These are phyloP conservation scores for Thalassiosira livingstoniorum DNA, from an alignment of 352 stramenopile genomes.

Conservation along the genomic window DNA sequence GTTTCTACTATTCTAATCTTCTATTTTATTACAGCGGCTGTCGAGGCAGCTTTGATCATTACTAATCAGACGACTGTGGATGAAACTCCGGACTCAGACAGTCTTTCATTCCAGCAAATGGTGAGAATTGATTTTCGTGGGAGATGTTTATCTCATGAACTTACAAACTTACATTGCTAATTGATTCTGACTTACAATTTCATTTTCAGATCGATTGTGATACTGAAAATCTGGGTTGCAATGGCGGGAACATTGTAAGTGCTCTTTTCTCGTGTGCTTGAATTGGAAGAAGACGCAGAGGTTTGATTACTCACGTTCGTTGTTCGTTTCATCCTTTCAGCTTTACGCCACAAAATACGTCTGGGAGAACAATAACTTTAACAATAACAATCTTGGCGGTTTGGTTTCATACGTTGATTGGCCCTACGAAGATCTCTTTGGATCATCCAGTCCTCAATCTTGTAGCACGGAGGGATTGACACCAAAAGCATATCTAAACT, in stretches of 20 bases:
- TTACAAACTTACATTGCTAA: too few species aligned
- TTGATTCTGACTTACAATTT: too few species aligned
- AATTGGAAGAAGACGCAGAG: neutral
- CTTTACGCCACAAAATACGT: constrained; percentile 37
- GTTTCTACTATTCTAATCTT: constrained; percentile 92
- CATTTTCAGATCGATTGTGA: constrained; percentile 92
- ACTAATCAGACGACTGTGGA: constrained; percentile 2
- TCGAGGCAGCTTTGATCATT: constrained; percentile 90
- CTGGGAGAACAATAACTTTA: constrained; percentile 43
- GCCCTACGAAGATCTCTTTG: constrained; percentile 84
- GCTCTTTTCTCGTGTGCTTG: neutral
- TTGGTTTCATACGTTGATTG: constrained; percentile 87
- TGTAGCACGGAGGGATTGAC: constrained; percentile 37
- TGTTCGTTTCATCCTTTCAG: constrained; percentile 62
- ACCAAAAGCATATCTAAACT: constrained; percentile 26
- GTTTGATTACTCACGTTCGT: constrained; percentile 45
- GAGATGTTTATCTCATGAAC: too few species aligned
- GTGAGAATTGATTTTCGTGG: too few species aligned
- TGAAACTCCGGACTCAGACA: constrained; percentile 48
- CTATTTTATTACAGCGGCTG: too few species aligned
- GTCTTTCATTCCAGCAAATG: constrained; percentile 92
- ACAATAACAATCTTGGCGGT: constrained; percentile 67
- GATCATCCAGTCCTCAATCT: constrained; percentile 36
- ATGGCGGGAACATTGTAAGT: constrained; percentile 85
- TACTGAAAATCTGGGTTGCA: constrained; percentile 87